Evolutionary conservation across 176 grass and related monocot species (phyloP).

Genomic region (Saccharum spontaneum): DNA sequence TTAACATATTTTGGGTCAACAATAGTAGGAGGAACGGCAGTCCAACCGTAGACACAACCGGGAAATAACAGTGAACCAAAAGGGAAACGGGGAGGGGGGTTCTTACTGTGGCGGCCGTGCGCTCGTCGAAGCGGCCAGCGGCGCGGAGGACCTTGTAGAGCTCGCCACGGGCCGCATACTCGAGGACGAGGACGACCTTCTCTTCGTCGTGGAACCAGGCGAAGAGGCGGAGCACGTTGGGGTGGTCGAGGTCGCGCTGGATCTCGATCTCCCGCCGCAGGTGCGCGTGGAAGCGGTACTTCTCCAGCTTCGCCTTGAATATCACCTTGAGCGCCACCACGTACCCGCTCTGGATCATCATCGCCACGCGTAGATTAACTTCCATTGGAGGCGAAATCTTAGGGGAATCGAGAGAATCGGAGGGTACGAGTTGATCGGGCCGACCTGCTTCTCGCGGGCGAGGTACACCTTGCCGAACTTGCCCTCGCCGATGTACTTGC

Average conservation of each 20-base stretch:
- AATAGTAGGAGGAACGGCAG: too few relatives aligned
- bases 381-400: neutral
- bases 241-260: conserved; percentile 76
- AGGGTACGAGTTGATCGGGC: neutral
- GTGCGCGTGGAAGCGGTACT: conserved; percentile 77
- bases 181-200: conserved; percentile 76
- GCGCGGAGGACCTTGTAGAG: conserved; percentile 75
- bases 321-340: conserved; percentile 86
- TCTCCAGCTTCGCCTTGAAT: conserved; percentile 80
- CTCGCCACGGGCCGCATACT: conserved; percentile 73
- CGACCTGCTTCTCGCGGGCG: conserved; percentile 78
- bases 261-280: conserved; percentile 86
- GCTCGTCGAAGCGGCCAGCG: conserved; percentile 62
- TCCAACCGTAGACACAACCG: too few relatives aligned
- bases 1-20: too few relatives aligned
- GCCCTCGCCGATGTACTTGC: conserved; percentile 76
- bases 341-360: conserved; percentile 61
- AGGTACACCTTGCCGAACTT: conserved; percentile 95
- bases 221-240: conserved; percentile 91
- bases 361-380: conserved; percentile 11
- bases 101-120: conserved; percentile 63
- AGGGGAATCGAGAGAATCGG: neutral
- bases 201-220: conserved; percentile 85
- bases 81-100: too few relatives aligned
- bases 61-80: too few relatives aligned